Evolutionary conservation across 768 basidiomycete species (phyloP).

Genomic region (Termitomyces sp.): DNA sequence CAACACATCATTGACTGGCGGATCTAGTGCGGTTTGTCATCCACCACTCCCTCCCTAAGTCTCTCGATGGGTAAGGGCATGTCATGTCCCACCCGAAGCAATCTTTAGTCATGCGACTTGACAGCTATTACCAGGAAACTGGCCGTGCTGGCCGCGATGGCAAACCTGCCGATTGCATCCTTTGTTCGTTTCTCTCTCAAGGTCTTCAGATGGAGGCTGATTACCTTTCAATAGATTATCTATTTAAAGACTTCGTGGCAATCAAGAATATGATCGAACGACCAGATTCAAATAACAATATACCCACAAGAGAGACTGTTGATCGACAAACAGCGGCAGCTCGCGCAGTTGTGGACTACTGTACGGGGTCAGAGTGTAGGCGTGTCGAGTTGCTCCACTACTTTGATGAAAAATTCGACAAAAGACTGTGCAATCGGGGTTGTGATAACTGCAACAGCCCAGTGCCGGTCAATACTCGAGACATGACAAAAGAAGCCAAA

Average conservation of each 20-base stretch:
- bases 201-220: conserved; percentile 2
- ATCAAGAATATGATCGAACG: conserved; percentile 59
- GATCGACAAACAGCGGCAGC: conserved; percentile 62
- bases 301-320: conserved; percentile 47
- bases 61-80: conserved; percentile 67
- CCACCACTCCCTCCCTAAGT: conserved; percentile 77
- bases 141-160: conserved; percentile 96
- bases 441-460: conserved; percentile 82
- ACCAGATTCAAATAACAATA: conserved; percentile 35
- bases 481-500: conserved; percentile 58
- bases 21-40: conserved; percentile 86
- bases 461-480: conserved; percentile 36
- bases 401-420: conserved; percentile 79
- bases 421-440: conserved; percentile 51
- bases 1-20: neutral
- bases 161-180: conserved; percentile 72
- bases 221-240: conserved; percentile 48
- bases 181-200: conserved; percentile 50
- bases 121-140: conserved; percentile 90
- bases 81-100: neutral
- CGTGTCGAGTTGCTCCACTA: conserved; percentile 83
- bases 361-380: conserved; percentile 80
- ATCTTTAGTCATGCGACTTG: conserved; percentile 3
- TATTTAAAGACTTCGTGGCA: conserved; percentile 48
- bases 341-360: conserved; percentile 71